phyloP scores from a whole-genome alignment of 495 filamentous ascomycete species.

The Aspergillus campestris region DNA sequence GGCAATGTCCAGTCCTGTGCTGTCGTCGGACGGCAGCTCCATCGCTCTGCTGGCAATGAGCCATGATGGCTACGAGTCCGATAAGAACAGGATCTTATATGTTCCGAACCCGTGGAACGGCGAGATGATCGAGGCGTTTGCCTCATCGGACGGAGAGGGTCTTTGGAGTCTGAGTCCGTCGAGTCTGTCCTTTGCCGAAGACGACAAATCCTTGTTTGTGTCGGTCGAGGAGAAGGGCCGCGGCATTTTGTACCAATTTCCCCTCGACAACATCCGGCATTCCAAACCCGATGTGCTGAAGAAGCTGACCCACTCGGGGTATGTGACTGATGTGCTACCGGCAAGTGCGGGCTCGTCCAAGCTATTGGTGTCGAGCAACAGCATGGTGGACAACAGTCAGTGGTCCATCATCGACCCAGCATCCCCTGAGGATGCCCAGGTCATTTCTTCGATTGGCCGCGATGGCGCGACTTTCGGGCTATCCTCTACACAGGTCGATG shows the following conservation, averaged over 20 bases:
- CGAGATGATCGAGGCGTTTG: constrained; percentile 51
- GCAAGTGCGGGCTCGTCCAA: constrained; percentile 39
- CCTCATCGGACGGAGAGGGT: constrained; percentile 52
- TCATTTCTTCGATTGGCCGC: constrained; percentile 58
- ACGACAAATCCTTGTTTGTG: constrained; percentile 56
- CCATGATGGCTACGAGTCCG: constrained; percentile 78
- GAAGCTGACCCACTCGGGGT: constrained; percentile 51
- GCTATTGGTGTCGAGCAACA: constrained; percentile 58
- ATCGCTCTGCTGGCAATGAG: constrained; percentile 79
- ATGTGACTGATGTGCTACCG: constrained; percentile 48
- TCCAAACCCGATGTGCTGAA: constrained; percentile 46
- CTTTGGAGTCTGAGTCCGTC: constrained; percentile 63
- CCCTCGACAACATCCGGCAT: constrained; percentile 39
- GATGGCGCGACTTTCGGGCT: constrained; percentile 66
- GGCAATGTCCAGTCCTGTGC: constrained; percentile 65
- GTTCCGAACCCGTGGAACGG: constrained; percentile 51
- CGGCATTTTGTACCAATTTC: constrained; percentile 55
- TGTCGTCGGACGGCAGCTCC: constrained; percentile 63
- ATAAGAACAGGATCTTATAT: constrained; percentile 73
- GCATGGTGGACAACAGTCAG: constrained; percentile 58
- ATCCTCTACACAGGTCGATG: constrained; percentile 49
- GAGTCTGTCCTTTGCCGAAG: constrained; percentile 53
- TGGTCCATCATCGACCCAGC: constrained; percentile 53
- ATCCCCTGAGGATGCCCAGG: constrained; percentile 25
- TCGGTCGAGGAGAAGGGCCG: constrained; percentile 59